Percentiles rank a stretch among this genome's conserved stretches.
These are phyloP conservation scores for Colletotrichum agaves DNA, from an alignment of 2,329 filamentous ascomycete genomes.

Conservation along the genomic window DNA sequence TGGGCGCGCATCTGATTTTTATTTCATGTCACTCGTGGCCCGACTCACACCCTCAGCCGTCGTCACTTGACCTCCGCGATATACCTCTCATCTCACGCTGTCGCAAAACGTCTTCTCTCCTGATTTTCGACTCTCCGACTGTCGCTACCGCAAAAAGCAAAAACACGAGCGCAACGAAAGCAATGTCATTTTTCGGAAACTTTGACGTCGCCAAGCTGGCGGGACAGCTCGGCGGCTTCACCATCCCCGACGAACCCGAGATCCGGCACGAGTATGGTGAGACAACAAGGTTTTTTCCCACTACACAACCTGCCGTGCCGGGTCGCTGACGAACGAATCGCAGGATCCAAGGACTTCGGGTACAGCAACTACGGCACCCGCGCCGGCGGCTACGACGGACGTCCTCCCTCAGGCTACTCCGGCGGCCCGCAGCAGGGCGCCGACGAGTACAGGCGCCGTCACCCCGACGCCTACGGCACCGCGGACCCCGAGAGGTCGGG, in stretches of 20 bases:
- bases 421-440: conserved; percentile 37
- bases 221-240: conserved; percentile 53
- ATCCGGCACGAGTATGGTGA: conserved; percentile 39
- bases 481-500: conserved; percentile 28
- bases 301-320: neutral
- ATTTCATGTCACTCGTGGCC: conserved; percentile 21
- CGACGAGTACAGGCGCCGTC: conserved; percentile 28
- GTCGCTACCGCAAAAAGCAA: conserved; percentile 21
- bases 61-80: conserved; percentile 32
- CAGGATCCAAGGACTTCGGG: conserved; percentile 32
- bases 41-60: conserved; percentile 1
- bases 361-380: conserved; percentile 31
- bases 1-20: conserved; percentile 5
- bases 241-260: conserved; percentile 47
- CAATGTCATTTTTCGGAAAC: conserved; percentile 34
- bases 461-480: conserved; percentile 32
- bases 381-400: conserved; percentile 30
- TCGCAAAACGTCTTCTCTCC: neutral
- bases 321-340: neutral
- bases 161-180: neutral
- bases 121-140: neutral
- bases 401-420: conserved; percentile 34
- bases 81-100: neutral
- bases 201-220: conserved; percentile 46
- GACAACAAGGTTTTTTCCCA: neutral